phyloP scores from a whole-genome alignment of 2,329 filamentous ascomycete genomes.

The Fusarium sp. region DNA sequence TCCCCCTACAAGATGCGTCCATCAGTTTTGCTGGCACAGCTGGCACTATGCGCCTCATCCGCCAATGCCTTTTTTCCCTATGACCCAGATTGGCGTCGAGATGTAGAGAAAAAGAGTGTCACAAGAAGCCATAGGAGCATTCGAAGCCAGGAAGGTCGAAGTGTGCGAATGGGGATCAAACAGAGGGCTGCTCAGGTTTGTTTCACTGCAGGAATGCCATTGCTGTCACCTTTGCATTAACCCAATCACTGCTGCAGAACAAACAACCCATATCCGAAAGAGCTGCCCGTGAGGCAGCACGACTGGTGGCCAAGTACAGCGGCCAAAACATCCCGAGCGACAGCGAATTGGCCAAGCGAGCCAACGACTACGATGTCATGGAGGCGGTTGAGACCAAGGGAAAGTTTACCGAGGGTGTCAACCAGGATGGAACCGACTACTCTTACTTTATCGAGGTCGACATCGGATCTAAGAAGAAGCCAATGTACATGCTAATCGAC shows the following conservation, averaged over 20 bases:
- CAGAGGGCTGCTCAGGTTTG: slow-evolving; percentile 52
- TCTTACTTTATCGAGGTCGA: slow-evolving; percentile 72
- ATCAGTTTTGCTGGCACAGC: slow-evolving; percentile 54
- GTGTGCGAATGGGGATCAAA: slow-evolving; percentile 57
- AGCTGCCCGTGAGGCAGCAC: slow-evolving; percentile 54
- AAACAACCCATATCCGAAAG: slow-evolving; percentile 49
- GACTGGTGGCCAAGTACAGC: slow-evolving; percentile 56
- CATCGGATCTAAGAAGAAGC: slow-evolving; percentile 66
- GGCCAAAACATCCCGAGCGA: slow-evolving; percentile 27
- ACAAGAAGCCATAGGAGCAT: slow-evolving; percentile 41
- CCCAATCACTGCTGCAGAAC: slow-evolving; percentile 43
- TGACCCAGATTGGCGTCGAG: slow-evolving; percentile 52
- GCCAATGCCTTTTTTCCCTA: slow-evolving; percentile 63
- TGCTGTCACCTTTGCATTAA: slow-evolving; percentile 23
- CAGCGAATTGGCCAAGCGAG: slow-evolving; percentile 49
- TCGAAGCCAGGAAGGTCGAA: slow-evolving; percentile 20
- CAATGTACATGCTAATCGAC: slow-evolving; percentile 73
- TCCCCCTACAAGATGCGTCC: slow-evolving; percentile 55
- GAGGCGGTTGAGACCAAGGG: slow-evolving; percentile 59
- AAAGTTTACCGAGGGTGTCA: slow-evolving; percentile 65
- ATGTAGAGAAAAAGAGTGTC: slow-evolving; percentile 40
- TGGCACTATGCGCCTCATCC: slow-evolving; percentile 61
- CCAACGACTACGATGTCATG: slow-evolving; percentile 62
- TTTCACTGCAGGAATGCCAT: slow-evolving; percentile 16
- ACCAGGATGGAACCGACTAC: slow-evolving; percentile 74